A percentile compares a stretch with the other conserved stretches of the same genome.
Conservation (phyloP, 202 grass and related monocot genomes). For the Musa balbisiana region DNA sequence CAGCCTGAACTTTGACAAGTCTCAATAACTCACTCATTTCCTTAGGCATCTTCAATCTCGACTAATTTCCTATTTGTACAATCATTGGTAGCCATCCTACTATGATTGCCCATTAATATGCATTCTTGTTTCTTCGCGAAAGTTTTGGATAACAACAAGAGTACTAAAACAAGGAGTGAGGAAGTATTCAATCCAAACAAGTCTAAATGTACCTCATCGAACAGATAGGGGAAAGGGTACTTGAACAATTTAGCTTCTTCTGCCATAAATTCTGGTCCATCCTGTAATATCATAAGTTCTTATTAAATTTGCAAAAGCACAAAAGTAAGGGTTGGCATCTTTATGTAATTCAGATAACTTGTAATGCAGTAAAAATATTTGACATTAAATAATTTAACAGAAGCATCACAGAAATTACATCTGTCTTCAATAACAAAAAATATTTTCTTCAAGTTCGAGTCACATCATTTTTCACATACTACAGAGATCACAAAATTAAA, state of each 20-base stretch:
- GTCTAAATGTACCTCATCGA: conserved; percentile 53
- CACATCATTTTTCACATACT: not conserved
- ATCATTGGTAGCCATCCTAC: not conserved
- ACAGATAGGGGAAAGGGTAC: conserved; percentile 81
- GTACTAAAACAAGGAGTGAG: not conserved
- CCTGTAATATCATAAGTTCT: conserved; percentile 34
- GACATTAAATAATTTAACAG: not conserved
- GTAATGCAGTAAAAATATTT: not conserved
- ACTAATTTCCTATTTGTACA: not conserved
- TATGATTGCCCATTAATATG: not conserved
- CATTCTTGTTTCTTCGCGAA: not conserved
- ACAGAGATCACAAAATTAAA: not conserved
- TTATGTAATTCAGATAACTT: not conserved
- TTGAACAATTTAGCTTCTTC: conserved; percentile 70
- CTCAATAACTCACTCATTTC: too few relatives aligned
- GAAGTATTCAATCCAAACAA: not conserved
- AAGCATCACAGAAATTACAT: not conserved
- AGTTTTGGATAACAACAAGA: too few relatives aligned
- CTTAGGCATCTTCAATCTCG: not conserved
- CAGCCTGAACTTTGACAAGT: too few relatives aligned
- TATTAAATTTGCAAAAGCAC: not conserved
- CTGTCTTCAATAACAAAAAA: not conserved
- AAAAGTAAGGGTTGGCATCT: not conserved
- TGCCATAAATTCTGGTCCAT: conserved; percentile 66
- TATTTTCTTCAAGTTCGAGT: not conserved